Evolutionary conservation across 1,284 basidiomycete species (phyloP), one percentile per base, ranked within the genome.

Genomic region (Malassezia slooffiae): DNA sequence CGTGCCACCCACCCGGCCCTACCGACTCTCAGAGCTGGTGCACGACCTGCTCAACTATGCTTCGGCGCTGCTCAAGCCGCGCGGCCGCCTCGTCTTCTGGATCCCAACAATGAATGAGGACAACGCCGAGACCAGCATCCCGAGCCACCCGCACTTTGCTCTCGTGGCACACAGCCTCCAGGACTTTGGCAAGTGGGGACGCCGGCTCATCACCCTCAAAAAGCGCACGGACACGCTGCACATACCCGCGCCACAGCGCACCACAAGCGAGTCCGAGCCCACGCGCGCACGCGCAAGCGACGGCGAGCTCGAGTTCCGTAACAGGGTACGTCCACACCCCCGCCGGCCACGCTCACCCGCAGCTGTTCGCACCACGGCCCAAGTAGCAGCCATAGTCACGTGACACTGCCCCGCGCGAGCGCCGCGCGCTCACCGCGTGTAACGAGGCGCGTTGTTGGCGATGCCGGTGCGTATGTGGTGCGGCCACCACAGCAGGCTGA

Each of bases 101-200:
- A 38, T 70, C 23, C 65, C 67, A 5, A 60, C 57, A 4, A 59
- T 66, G 51, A 61, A 49, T 27, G 58, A 60, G 16, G 38, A 53
- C 5, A 45, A 58, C 22, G 52, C 47, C 15, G 58, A 53, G 39
- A 57, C 17, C 46, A 51, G 38, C 44, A 49, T 26, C 41, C 57
- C 33, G 35, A 22, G 10, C 17, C 38, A 51, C 13, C 17, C 20
- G 6, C 36, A 45, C 33, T 41, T 95, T 62, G 74, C 93, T 2
- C 77, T 77, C 0, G 70, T 77, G 22, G 75, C 79, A 0, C 81
- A 85, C 26, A 89, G 85, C 32, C 72, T 89, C 55, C 91, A 99
- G 71, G 82, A 86, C 65, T 99, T 95, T 68, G 90, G 89, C 11
- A 83, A 82, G 28, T 99, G 91, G 91, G 88, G 88, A 3, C 75